Conservation (phyloP, 2,329 filamentous ascomycete species). For the Alternaria alternata region DNA sequence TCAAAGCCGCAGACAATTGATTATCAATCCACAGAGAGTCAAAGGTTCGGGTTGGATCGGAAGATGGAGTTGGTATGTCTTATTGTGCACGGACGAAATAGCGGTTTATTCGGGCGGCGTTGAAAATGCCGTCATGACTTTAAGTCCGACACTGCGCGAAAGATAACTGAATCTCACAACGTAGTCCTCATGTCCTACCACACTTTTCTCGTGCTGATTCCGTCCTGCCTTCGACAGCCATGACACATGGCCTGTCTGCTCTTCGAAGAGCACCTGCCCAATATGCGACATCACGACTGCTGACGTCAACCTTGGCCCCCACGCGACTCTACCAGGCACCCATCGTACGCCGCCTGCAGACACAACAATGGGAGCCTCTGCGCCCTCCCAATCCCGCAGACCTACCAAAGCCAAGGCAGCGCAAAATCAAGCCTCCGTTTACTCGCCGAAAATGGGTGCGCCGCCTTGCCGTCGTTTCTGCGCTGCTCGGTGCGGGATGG, state of each 20-base stretch:
- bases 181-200: constrained; percentile 38
- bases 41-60: constrained; percentile 1
- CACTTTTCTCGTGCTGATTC: constrained; percentile 20
- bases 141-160: constrained; percentile 19
- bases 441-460: constrained; percentile 79
- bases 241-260: constrained; percentile 51
- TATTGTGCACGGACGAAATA: constrained; percentile 12
- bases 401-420: constrained; percentile 64
- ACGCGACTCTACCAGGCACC: constrained; percentile 21
- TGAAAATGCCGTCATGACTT: constrained; percentile 38
- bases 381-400: constrained; percentile 78
- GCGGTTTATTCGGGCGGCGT: constrained; percentile 11
- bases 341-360: constrained; percentile 40
- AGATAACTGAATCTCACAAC: constrained; percentile 17
- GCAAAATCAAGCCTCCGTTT: constrained; percentile 73
- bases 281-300: constrained; percentile 31
- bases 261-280: constrained; percentile 39
- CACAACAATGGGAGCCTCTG: constrained; percentile 53
- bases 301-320: constrained; percentile 24
- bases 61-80: neutral
- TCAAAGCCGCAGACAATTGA: neutral
- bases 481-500: constrained; percentile 69
- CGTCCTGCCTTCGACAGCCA: constrained; percentile 34
- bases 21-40: neutral
- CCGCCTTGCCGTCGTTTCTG: constrained; percentile 70